A percentile compares a stretch with the other conserved stretches of the same genome.
These are phyloP conservation scores for Mycena kentingensis DNA, from an alignment of 768 basidiomycete species.

Conservation along the genomic window DNA sequence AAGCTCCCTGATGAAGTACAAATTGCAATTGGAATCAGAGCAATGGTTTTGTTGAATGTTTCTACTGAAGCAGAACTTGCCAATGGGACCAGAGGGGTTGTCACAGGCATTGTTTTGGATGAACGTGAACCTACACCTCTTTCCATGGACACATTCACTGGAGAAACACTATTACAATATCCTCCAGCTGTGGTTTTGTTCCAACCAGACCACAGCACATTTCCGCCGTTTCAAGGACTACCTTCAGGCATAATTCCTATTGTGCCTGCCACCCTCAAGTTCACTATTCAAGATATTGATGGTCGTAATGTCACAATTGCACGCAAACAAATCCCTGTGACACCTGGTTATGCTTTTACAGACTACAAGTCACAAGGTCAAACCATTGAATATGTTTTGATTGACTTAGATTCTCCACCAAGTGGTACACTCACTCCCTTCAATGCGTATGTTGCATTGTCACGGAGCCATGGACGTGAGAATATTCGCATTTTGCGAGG, in stretches of 20 bases:
- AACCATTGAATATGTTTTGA: slow-evolving; percentile 35
- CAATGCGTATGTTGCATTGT: slow-evolving; percentile 37
- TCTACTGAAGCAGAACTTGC: slow-evolving; percentile 40
- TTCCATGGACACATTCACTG: slow-evolving; percentile 6
- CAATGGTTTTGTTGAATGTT: slow-evolving; percentile 40
- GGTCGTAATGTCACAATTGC: slow-evolving; percentile 10
- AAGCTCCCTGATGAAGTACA: slow-evolving; percentile 27
- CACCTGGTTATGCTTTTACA: slow-evolving; percentile 41
- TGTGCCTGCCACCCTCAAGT: slow-evolving; percentile 9
- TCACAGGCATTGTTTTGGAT: slow-evolving; percentile 37
- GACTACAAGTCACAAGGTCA: slow-evolving; percentile 45
- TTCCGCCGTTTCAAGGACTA: slow-evolving; percentile 28
- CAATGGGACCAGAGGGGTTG: slow-evolving; percentile 40
- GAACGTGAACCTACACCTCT: slow-evolving; percentile 25
- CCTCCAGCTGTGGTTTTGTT: slow-evolving; percentile 36
- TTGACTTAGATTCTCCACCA: slow-evolving; percentile 37
- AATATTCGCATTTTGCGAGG: slow-evolving; percentile 34
- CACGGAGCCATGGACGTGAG: slow-evolving; percentile 31
- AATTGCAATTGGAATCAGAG: slow-evolving; percentile 38
- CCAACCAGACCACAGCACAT: slow-evolving; percentile 26
- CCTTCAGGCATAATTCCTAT: slow-evolving; percentile 30
- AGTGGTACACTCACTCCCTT: slow-evolving; percentile 30
- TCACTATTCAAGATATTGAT: not conserved
- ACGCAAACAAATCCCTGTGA: slow-evolving; percentile 34
- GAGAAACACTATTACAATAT: slow-evolving; percentile 27